Evolutionary conservation across 108 stramenopile genomes (phyloP).

Genomic region (Mediolabrus comicus): DNA sequence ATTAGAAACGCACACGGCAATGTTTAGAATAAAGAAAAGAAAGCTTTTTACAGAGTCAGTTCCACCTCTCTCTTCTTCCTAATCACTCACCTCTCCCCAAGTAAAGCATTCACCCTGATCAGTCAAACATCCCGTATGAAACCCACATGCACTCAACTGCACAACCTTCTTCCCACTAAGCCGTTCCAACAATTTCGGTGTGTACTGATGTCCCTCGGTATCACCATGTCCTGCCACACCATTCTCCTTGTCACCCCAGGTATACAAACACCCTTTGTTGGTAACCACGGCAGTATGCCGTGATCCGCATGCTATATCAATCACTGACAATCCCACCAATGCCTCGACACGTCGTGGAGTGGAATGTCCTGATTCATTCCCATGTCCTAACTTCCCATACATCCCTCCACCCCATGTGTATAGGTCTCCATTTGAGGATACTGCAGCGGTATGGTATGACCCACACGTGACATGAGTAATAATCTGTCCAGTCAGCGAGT

Average conservation of each 20-base stretch:
- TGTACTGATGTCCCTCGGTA: conserved; percentile 93
- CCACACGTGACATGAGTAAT: conserved; percentile 92
- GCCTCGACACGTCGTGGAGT: conserved; percentile 88
- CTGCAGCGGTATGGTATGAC: conserved; percentile 93
- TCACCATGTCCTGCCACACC: conserved; percentile 94
- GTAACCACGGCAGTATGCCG: conserved; percentile 91
- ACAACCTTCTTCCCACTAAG: conserved; percentile 82
- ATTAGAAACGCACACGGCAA: not conserved
- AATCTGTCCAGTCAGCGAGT: conserved; percentile 76
- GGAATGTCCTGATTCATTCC: conserved; percentile 91
- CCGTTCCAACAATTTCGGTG: conserved; percentile 81
- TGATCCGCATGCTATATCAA: conserved; percentile 91
- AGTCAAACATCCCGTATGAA: conserved; percentile 92
- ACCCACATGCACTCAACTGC: conserved; percentile 92
- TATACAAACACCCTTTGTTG: conserved; percentile 76
- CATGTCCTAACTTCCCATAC: conserved; percentile 96
- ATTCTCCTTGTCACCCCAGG: conserved; percentile 91
- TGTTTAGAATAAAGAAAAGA: too few species aligned
- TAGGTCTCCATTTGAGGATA: conserved; percentile 87
- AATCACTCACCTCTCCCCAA: conserved; percentile 67
- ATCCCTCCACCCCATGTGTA: conserved; percentile 94
- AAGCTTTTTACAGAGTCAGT: too few species aligned
- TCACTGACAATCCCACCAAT: conserved; percentile 72
- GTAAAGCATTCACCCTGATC: conserved; percentile 84
- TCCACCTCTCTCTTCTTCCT: too few species aligned